phyloP scores from a whole-genome alignment of 2,329 filamentous ascomycete species.

The Lecanosticta acicola region DNA sequence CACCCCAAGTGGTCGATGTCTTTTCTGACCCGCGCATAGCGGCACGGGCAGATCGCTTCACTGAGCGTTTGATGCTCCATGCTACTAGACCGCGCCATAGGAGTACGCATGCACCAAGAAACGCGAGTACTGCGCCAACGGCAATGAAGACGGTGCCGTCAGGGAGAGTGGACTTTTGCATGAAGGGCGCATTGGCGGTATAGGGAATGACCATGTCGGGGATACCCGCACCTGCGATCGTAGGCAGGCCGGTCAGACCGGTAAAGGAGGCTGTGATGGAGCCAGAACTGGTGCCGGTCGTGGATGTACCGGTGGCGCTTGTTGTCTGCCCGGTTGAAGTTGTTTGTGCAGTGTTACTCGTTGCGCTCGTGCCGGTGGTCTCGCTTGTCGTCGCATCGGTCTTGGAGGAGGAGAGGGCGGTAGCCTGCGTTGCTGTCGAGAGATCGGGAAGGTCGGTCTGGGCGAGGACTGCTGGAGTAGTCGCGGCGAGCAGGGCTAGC shows the following conservation, averaged over 20 bases:
- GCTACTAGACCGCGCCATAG: constrained; percentile 83
- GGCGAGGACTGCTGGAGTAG: constrained; percentile 11
- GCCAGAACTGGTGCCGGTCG: constrained; percentile 22
- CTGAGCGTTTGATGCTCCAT: constrained; percentile 85
- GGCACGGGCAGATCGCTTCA: constrained; percentile 74
- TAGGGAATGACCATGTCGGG: constrained; percentile 74
- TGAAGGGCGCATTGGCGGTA: constrained; percentile 79
- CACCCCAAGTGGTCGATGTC: constrained; percentile 31
- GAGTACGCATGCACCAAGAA: constrained; percentile 74
- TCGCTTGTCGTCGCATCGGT: constrained; percentile 12
- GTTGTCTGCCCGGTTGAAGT: constrained; percentile 19
- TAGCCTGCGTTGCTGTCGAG: constrained; percentile 6
- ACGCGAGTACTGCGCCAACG: constrained; percentile 81
- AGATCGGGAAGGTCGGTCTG: too few relatives aligned
- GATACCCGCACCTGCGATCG: constrained; percentile 52
- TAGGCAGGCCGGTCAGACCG: constrained; percentile 44
- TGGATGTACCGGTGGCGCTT: constrained; percentile 20
- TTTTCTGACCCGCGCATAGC: constrained; percentile 49
- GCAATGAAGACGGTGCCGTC: constrained; percentile 96
- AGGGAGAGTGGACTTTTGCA: constrained; percentile 78
- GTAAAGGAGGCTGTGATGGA: constrained; percentile 21
- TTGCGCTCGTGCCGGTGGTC: constrained; percentile 14
- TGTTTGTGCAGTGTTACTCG: constrained; percentile 1
- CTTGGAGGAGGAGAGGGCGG: constrained; percentile 10
- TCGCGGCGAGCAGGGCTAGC: constrained; percentile 21